Evolutionary conservation across 768 basidiomycete genomes (phyloP).

Genomic region (Leccinum variicolor): DNA sequence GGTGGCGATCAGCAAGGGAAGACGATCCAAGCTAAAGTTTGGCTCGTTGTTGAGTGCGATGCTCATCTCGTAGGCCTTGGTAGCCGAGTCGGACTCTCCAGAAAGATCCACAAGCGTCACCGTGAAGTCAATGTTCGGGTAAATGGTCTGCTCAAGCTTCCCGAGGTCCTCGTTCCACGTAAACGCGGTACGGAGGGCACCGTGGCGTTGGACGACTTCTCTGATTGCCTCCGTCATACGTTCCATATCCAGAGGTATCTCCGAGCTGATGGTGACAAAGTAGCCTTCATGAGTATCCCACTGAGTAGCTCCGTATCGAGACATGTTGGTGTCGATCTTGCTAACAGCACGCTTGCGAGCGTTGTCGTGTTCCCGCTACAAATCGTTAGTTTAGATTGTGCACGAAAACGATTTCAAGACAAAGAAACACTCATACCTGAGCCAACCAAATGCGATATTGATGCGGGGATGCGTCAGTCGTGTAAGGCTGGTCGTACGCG

Average conservation of each 20-base stretch:
- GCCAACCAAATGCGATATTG: slow-evolving; percentile 32
- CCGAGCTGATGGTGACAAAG: slow-evolving; percentile 16
- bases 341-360: slow-evolving; percentile 26
- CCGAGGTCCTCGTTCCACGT: slow-evolving; percentile 29
- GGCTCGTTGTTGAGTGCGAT: slow-evolving; percentile 22
- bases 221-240: slow-evolving; percentile 25
- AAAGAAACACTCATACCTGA: slow-evolving; percentile 17
- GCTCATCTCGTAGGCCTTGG: slow-evolving; percentile 31
- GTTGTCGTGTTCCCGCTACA: slow-evolving; percentile 27
- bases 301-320: slow-evolving; percentile 32
- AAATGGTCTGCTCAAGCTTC: slow-evolving; percentile 29
- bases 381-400: too few relatives aligned
- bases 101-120: slow-evolving; percentile 26
- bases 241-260: slow-evolving; percentile 26
- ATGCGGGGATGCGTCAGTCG: slow-evolving; percentile 25
- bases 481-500: slow-evolving; percentile 31
- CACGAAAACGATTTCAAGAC: too few relatives aligned
- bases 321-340: slow-evolving; percentile 30
- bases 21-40: slow-evolving; percentile 23
- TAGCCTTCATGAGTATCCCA: slow-evolving; percentile 32
- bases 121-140: slow-evolving; percentile 26
- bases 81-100: slow-evolving; percentile 19
- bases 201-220: slow-evolving; percentile 29
- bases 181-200: slow-evolving; percentile 28
- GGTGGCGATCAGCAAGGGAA: slow-evolving; percentile 23